Base-by-base conservation (phyloP, 768 basidiomycete genomes). In the Paxillus ammoniavirescens region DNA sequence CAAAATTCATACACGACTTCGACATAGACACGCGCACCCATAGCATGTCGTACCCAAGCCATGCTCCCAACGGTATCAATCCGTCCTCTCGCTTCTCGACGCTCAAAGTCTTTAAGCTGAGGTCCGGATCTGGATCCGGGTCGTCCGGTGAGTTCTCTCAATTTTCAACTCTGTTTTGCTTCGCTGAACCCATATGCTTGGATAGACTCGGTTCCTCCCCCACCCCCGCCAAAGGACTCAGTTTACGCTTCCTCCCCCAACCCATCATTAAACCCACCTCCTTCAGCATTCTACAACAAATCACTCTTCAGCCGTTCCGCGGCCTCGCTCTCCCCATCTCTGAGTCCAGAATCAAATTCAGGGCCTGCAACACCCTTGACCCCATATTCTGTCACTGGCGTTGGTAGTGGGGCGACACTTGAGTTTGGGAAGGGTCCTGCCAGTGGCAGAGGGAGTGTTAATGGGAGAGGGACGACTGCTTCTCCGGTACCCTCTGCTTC, bases 211-310 rank as follows among this genome's bases (percentile, higher is more conserved):
- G 53, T 54, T 44, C 70, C 65, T 40, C 66, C 73, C 33, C 82
- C 80, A 7, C 80, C 74, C 2, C 87, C 87, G 0, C 86, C 86
- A 38, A 88, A 89, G 68, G 87, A 89, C 59, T 62, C 73, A 7
- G 74, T 74, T 60, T 80, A 81, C 69, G 12, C 14, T 1, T 17
- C 53, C 69, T 78, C 45, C 15, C 47, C 30, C 23, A 56, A 41
- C 30, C 49, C 47, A 14, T 41, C 53, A 7, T 30, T 53, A 14
- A 59, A 44, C 50, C 59, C 55, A 14, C 60, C 59, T 6, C 41
- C 57, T 28, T 47, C 57, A 0, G 2, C 48, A 0, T 42, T 56
- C 4, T 66, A 68, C 60, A 72, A 61, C 59, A 72, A 57, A 48
- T 68, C 73, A 10, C 55, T 76, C 59, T 71, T 71, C 60, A 73